These are phyloP conservation scores for Schwanniomyces vanrijiae DNA, from an alignment of 805 yeast species.

Conservation along the genomic window DNA sequence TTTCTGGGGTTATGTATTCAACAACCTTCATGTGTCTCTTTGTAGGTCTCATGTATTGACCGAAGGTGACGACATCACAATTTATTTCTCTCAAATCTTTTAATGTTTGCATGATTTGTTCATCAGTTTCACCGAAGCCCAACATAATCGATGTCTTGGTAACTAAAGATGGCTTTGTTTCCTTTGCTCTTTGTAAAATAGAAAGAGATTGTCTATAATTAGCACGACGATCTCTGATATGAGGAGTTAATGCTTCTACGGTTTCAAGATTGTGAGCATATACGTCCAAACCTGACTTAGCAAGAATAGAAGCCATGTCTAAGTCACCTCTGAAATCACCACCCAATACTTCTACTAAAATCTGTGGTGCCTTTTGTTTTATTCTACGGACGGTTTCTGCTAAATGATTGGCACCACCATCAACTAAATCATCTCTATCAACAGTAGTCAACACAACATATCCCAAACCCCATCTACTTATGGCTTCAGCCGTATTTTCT, in stretches of 20 bases:
- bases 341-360: constrained; percentile 86
- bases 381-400: constrained; percentile 83
- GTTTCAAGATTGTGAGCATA: constrained; percentile 97
- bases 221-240: constrained; percentile 94
- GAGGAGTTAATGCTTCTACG: constrained; percentile 92
- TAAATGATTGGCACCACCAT: constrained; percentile 92
- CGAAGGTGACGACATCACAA: constrained; percentile 96
- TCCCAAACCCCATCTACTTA: constrained; percentile 96
- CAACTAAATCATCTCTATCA: constrained; percentile 90
- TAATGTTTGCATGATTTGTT: constrained; percentile 75
- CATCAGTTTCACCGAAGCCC: constrained; percentile 96
- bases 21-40: constrained; percentile 98
- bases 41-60: constrained; percentile 99
- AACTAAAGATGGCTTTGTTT: constrained; percentile 66
- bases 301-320: constrained; percentile 75
- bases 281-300: constrained; percentile 86
- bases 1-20: constrained; percentile 90
- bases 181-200: constrained; percentile 80
- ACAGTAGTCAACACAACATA: constrained; percentile 97
- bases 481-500: constrained; percentile 96
- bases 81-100: constrained; percentile 69
- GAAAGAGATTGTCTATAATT: constrained; percentile 84
- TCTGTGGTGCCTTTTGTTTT: constrained; percentile 85
- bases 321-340: constrained; percentile 96
- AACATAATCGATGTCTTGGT: constrained; percentile 96